Base-by-base conservation (phyloP, 2,329 filamentous ascomycete genomes). In the Pyrenophora tritici-repentis region DNA sequence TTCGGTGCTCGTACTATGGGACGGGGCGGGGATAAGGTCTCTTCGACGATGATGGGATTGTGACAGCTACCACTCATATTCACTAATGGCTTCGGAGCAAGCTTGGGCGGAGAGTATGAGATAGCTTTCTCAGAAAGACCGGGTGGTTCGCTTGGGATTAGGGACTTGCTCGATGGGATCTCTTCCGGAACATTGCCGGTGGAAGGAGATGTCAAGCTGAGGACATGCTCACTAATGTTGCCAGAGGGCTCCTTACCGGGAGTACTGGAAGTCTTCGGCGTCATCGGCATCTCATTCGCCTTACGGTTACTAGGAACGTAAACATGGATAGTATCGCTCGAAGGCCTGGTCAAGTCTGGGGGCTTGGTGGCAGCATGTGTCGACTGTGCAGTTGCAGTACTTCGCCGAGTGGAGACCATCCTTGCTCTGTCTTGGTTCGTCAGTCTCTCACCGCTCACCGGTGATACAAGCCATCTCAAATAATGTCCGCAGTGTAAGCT, bases 1-100 rank as follows among this genome's bases (percentile, higher is more conserved):
- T 50, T 29, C 31, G 35, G 17, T 13, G 12, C 17, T 44, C 17
- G 42, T 9, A 8, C n/a, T 46, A 16, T 42, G 18, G 22, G 42
- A 17, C 33, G 22, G 14, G 47, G 47, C 35, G 44, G 53, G 7
- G 64, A 54, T 9, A 53, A 48, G 13, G 52, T 44, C 16, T 60
- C 58, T n/a, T 55, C 46, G 18, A 68, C 42, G 24, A 62, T 47
- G n/a, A 70, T 70, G 12, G 66, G 66, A 18, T 67, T 56, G 6
- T 61, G 43, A 4, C 45, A 43, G 35, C 56, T 65, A 37, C 64
- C 64, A 24, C 50, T 42, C 31, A 34, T 40, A 13, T 39, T 38
- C 17, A 13, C 34, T 3, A 26, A 20, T 18, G 44, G 29, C 31
- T 50, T 52, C n/a, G 39, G 16, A 10, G 33, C 29, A 14, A 42